phyloP scores from a whole-genome alignment of 257 asterid genomes.

The Ophiorrhiza pumila region DNA sequence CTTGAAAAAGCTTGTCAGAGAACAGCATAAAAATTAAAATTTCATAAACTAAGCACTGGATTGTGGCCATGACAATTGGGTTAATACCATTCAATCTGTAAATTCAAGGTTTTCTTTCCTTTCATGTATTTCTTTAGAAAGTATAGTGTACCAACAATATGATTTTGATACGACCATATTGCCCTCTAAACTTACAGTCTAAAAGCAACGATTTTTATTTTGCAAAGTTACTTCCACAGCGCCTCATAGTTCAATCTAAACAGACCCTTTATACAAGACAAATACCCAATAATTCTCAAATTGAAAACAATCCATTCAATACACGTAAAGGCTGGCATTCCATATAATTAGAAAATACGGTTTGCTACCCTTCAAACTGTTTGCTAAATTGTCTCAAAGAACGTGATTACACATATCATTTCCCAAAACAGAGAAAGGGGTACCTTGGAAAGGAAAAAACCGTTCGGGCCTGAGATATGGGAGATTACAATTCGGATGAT shows the following conservation, averaged over 20 bases:
- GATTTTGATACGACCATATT: not conserved
- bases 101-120: not conserved
- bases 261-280: not conserved
- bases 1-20: not conserved
- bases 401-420: not conserved
- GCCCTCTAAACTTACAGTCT: not conserved
- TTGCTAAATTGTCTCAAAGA: not conserved
- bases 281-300: not conserved
- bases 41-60: not conserved
- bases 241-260: not conserved
- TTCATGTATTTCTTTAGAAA: not conserved
- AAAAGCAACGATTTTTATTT: not conserved
- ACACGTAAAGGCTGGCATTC: not conserved
- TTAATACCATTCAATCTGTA: not conserved
- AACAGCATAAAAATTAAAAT: not conserved
- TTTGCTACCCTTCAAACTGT: not conserved
- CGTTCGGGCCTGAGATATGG: not conserved
- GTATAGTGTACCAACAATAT: not conserved
- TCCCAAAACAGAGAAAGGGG: not conserved
- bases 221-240: not conserved
- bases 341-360: not conserved
- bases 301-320: not conserved
- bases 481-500: not conserved
- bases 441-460: slow-evolving; percentile 6
- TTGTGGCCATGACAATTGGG: not conserved